Evolutionary conservation across 768 basidiomycete species (phyloP), one percentile per base, ranked within the genome.

Genomic region (Mrakia frigida): DNA sequence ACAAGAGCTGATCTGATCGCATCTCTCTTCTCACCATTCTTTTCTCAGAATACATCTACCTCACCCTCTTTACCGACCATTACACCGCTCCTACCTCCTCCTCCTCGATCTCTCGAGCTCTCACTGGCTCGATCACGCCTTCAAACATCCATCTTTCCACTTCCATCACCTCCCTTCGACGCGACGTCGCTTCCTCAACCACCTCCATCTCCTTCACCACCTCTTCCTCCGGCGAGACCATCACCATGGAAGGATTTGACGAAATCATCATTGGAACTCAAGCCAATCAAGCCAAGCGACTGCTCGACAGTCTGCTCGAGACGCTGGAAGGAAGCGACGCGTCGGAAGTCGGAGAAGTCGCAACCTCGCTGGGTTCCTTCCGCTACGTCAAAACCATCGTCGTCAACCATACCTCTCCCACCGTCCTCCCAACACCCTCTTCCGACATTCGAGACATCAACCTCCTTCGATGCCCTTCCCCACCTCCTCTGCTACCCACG

Each of bases 261-360:
- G 89, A 90, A 80, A 83, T 93, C 75, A 83, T 92, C 9, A 85
- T 92, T 69, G 91, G 90, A 7, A 92, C 91, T 0, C 91, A 92
- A 81, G 91, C 91, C 9, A 87, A 87, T 68, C 87, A 88, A 39
- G 90, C 90, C 21, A 82, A 85, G 21, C 85, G 85, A 7, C 83
- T 92, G 6, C 82, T 92, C 21, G 81, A 83, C 0, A 85, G 78
- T 68, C 74, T 82, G 31, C 74, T 79, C 35, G 56, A 72, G 13
- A 71, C 65, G 31, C 67, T 83, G 35, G 28, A 31, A 25, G 39
- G 69, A 4, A 5, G 25, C 6, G 70, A 75, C 46, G 23, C 73
- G 65, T 43, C 61, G 53, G 78, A 80, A 74, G 33, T 50, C 6
- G 50, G 43, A 14, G 61, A 79, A 25, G 74, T 81, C 7, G n/a